A percentile compares a stretch with the other conserved stretches of the same genome.
phyloP scores from a whole-genome alignment of 1,139 yeast species.

The Pichia sp. region DNA sequence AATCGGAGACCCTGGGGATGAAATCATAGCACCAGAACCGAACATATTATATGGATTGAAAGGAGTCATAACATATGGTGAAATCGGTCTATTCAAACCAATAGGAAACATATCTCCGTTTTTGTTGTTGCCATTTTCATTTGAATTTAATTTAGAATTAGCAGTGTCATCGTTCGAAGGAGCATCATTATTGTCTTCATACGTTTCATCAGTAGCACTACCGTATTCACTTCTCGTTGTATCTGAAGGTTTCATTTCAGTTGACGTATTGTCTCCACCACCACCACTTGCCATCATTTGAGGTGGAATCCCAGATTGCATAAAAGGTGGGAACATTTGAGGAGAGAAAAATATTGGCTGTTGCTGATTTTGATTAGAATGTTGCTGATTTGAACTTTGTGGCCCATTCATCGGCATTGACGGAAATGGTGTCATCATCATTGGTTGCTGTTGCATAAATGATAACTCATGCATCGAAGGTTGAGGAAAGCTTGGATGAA shows the following conservation, averaged over 20 bases:
- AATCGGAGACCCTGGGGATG: constrained; percentile 17
- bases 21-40: constrained; percentile 20
- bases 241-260: constrained; percentile 8
- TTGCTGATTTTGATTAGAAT: not conserved
- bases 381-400: constrained; percentile 3
- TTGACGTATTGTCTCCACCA: not conserved
- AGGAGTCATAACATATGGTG: constrained; percentile 41
- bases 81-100: constrained; percentile 18
- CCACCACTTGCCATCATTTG: constrained; percentile 1
- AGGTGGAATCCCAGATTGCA: constrained; percentile 1
- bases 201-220: constrained; percentile 2
- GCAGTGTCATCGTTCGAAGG: not conserved
- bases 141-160: not conserved
- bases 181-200: constrained; percentile 1
- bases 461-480: constrained; percentile 8
- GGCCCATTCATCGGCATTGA: constrained; percentile 11
- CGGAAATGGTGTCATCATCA: constrained; percentile 18
- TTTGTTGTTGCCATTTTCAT: not conserved
- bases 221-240: constrained; percentile 10
- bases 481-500: constrained; percentile 34
- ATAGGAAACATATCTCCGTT: constrained; percentile 14
- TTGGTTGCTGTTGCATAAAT: constrained; percentile 15
- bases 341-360: constrained; percentile 8
- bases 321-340: constrained; percentile 15
- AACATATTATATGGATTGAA: constrained; percentile 42